Evolutionary conservation across 164 flowering plant species (phyloP).

Genomic region (Stephania yunnanensis): DNA sequence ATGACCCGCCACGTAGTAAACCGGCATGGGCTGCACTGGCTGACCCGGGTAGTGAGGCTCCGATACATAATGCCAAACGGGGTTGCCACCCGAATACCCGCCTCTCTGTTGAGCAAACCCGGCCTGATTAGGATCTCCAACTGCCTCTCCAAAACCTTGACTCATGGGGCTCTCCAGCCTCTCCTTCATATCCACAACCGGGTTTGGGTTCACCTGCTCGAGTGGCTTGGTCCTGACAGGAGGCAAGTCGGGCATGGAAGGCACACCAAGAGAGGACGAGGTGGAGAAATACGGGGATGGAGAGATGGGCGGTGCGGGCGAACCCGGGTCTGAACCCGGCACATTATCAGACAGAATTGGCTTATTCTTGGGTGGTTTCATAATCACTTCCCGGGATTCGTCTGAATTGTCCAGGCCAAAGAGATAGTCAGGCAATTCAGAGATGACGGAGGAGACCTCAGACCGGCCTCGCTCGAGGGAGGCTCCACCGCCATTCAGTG

Average conservation of each 20-base stretch:
- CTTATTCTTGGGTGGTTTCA: constrained; percentile 24
- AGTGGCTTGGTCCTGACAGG: constrained; percentile 52
- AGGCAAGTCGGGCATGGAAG: constrained; percentile 49
- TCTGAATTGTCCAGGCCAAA: constrained; percentile 74
- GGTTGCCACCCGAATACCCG: constrained; percentile 23
- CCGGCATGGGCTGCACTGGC: constrained; percentile 35
- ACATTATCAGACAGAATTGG: constrained; percentile 28
- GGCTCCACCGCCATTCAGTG: constrained; percentile 54
- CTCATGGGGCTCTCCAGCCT: constrained; percentile 15
- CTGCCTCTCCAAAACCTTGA: constrained; percentile 17
- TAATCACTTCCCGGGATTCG: constrained; percentile 31
- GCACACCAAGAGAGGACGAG: constrained; percentile 29
- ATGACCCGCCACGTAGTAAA: constrained; percentile 54
- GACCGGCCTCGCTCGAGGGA: constrained; percentile 67
- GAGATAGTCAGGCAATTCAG: constrained; percentile 87
- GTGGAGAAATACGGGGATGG: constrained; percentile 46
- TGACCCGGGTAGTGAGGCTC: constrained; percentile 35
- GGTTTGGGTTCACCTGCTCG: constrained; percentile 21
- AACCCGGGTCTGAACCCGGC: constrained; percentile 70
- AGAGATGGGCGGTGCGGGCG: constrained; percentile 49
- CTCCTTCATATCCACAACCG: constrained; percentile 13
- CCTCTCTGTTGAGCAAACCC: constrained; percentile 18
- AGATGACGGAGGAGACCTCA: constrained; percentile 72
- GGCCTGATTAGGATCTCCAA: constrained; percentile 12
- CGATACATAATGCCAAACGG: constrained; percentile 46